Evolutionary conservation across 352 stramenopile genomes (phyloP), one percentile per base, ranked within the genome.

Genomic region (Globisporangium ultimum): DNA sequence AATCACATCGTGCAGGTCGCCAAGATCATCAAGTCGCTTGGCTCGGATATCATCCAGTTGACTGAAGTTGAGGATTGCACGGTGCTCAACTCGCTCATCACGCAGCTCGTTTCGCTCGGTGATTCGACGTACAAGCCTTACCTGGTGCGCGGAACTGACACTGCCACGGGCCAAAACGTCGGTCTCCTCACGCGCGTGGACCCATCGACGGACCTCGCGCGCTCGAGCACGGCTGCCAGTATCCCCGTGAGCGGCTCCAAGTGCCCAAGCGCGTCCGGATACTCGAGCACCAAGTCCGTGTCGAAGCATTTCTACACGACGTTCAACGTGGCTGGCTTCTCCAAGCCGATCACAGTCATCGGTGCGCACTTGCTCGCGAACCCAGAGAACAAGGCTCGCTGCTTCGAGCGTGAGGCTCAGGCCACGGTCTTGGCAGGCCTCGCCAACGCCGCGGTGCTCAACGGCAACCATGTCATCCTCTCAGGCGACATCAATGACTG

Each of bases 281-380:
- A 72, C 57, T 69, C 74, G 14, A 67, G 55, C 42, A 68, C 72
- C 7, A 87, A 84, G 61, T 69, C 63, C 11, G 76, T 88, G 28
- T 76, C 76, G 53, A 90, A 90, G 68, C 69, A 90, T 64, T 82
- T 88, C 48, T 85, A 82, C 69, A 80, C 80, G 48, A 81, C 74
- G 8, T 85, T 90, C 69, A 80, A 88, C 45, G 69, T 85, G 40
- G 63, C 68, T 3, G 75, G 79, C 7, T 85, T 84, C 67, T 76
- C 74, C 42, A 88, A 86, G 60, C 75, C 78, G 9, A 72, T 90
- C 49, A 87, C 78, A 0, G 56, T 89, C n/a, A 74, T 90, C 11
- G 80, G 78, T 17, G 77, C 75, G 15, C 80, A 90, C 58, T 61
- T 90, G 51, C 56, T 90, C 22, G 80, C 80, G 24, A 73, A 85